A percentile compares a stretch with the other conserved stretches of the same genome.
Conservation (phyloP, 2,329 filamentous ascomycete genomes). For the Aspergillus quadricinctus region DNA sequence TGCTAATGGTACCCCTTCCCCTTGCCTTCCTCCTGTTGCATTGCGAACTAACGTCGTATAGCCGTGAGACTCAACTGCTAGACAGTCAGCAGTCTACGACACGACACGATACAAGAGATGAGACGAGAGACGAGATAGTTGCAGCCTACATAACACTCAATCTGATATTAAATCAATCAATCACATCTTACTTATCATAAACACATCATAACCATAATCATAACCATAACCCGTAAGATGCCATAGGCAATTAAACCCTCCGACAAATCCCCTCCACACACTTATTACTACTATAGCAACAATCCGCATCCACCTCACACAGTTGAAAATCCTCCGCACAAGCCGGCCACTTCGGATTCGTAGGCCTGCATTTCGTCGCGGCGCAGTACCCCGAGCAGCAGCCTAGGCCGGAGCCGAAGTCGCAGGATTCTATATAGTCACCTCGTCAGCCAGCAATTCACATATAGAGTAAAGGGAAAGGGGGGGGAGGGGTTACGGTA, state of each 20-base stretch:
- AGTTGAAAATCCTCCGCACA: slow-evolving; percentile 24
- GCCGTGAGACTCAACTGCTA: slow-evolving; percentile 12
- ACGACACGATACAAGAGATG: background rate
- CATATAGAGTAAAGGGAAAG: too few relatives aligned
- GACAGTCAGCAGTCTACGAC: too few relatives aligned
- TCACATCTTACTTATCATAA: too few relatives aligned
- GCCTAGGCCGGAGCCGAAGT: slow-evolving; percentile 12
- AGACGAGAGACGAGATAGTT: background rate
- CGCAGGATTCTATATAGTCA: slow-evolving; percentile 9
- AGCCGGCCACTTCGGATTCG: slow-evolving; percentile 23
- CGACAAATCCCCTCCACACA: slow-evolving; percentile 22
- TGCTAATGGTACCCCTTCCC: slow-evolving; percentile 41
- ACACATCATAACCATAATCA: background rate
- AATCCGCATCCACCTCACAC: slow-evolving; percentile 23
- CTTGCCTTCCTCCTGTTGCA: too few relatives aligned
- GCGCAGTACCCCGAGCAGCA: slow-evolving; percentile 30
- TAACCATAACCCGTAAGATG: background rate
- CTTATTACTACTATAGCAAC: slow-evolving; percentile 25
- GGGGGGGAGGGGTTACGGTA: too few relatives aligned
- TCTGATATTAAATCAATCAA: too few relatives aligned
- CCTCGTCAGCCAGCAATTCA: slow-evolving; percentile 3
- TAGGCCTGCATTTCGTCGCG: slow-evolving; percentile 25
- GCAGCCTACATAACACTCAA: too few relatives aligned
- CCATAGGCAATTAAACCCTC: background rate
- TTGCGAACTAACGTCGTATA: background rate